phyloP scores from a whole-genome alignment of 2,329 filamentous ascomycete genomes.

The Neofusicoccum ribis region DNA sequence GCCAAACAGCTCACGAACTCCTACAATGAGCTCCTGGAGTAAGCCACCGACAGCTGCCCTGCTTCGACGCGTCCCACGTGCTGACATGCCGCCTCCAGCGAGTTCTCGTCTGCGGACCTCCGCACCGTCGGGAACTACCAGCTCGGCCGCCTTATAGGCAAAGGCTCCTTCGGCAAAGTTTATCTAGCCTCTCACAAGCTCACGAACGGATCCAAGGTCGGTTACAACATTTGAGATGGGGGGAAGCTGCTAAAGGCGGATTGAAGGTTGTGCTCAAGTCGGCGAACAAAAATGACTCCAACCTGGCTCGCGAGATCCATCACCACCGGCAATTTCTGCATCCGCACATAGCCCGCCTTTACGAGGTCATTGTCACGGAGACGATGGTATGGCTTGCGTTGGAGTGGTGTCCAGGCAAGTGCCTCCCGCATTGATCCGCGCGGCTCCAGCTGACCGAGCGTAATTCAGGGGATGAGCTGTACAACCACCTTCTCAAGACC shows the following conservation, averaged over 20 bases:
- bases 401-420: constrained; percentile 87
- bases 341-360: constrained; percentile 92
- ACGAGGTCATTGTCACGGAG: constrained; percentile 98
- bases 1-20: constrained; percentile 81
- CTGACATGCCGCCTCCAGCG: constrained; percentile 54
- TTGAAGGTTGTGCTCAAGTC: constrained; percentile 93
- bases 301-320: constrained; percentile 95
- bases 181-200: constrained; percentile 96
- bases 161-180: constrained; percentile 97
- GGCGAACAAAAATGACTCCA: constrained; percentile 91
- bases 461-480: constrained; percentile 81
- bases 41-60: constrained; percentile 42
- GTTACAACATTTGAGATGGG: constrained; percentile 26
- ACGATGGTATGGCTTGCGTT: constrained; percentile 91
- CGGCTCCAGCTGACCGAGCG: constrained; percentile 9
- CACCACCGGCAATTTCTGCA: constrained; percentile 98
- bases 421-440: not conserved
- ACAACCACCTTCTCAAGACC: constrained; percentile 89
- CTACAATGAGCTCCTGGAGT: constrained; percentile 95
- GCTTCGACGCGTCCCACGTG: constrained; percentile 10
- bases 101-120: constrained; percentile 90
- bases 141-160: constrained; percentile 88
- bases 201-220: constrained; percentile 94
- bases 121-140: constrained; percentile 93
- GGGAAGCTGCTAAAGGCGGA: constrained; percentile 22